Conservation (phyloP, 2,329 filamentous ascomycete genomes). For the Talaromyces sp. region DNA sequence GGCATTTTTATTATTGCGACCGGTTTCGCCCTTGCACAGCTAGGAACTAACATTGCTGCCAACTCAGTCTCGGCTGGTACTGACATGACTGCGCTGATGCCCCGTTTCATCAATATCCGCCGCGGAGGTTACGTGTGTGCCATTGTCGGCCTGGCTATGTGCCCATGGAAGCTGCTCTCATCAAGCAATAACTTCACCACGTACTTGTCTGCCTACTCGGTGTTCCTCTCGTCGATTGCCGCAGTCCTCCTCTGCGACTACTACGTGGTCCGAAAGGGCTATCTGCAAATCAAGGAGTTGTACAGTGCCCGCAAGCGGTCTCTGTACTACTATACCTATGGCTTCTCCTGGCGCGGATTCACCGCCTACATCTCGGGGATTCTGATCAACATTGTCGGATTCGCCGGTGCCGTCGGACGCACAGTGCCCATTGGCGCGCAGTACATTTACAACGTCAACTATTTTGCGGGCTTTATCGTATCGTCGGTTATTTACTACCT, state of each 20-base stretch:
- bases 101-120: conserved; percentile 76
- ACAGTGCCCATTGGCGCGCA: conserved; percentile 69
- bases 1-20: conserved; percentile 68
- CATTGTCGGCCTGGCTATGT: conserved; percentile 72
- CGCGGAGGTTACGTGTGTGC: conserved; percentile 85
- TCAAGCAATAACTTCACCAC: conserved; percentile 79
- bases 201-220: conserved; percentile 84
- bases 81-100: conserved; percentile 73
- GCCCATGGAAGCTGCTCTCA: conserved; percentile 69
- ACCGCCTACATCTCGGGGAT: conserved; percentile 77
- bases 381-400: conserved; percentile 84
- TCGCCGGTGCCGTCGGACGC: conserved; percentile 70
- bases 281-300: conserved; percentile 69
- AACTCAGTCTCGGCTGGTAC: conserved; percentile 81
- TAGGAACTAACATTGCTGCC: conserved; percentile 82
- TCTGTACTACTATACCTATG: conserved; percentile 68
- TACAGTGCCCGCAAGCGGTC: conserved; percentile 59
- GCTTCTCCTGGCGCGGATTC: conserved; percentile 80
- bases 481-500: conserved; percentile 61
- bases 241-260: conserved; percentile 90
- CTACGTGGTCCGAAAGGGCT: conserved; percentile 77
- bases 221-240: conserved; percentile 88
- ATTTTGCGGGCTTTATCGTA: conserved; percentile 77
- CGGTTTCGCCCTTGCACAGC: conserved; percentile 70
- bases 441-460: conserved; percentile 88